Conservation (phyloP, 768 basidiomycete genomes). For the Trametes gibbosa region DNA sequence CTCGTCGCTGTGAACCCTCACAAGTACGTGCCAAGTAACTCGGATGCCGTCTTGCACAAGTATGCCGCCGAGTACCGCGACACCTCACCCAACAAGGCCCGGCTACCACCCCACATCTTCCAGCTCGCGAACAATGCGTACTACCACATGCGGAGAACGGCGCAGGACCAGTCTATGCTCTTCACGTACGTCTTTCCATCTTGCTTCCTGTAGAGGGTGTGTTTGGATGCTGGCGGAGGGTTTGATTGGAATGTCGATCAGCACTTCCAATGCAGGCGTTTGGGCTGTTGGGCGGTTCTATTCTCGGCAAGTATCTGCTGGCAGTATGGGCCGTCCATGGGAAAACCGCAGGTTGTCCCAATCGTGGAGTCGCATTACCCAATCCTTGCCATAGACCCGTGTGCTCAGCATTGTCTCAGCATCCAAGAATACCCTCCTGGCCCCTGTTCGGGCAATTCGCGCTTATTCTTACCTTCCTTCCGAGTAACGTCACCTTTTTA, state of each 20-base stretch:
- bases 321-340: neutral
- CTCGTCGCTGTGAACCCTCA: conserved; percentile 92
- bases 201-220: neutral
- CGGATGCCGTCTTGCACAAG: conserved; percentile 80
- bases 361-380: neutral
- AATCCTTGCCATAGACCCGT: neutral
- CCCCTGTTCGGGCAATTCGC: neutral
- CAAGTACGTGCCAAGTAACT: conserved; percentile 81
- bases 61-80: conserved; percentile 87
- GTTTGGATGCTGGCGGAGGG: neutral
- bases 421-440: neutral
- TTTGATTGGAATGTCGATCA: neutral
- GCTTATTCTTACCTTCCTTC: neutral
- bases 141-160: conserved; percentile 93
- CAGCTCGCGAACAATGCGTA: conserved; percentile 89
- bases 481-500: neutral
- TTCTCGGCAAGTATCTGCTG: neutral
- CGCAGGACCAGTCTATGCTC: conserved; percentile 88
- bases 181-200: conserved; percentile 58
- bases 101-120: conserved; percentile 84
- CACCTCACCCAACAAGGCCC: conserved; percentile 57
- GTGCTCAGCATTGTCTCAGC: neutral
- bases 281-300: neutral
- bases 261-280: neutral
- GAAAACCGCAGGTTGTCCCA: neutral